Base-by-base conservation (phyloP, 176 grass and related monocot genomes). In the Saccharum officinarum region DNA sequence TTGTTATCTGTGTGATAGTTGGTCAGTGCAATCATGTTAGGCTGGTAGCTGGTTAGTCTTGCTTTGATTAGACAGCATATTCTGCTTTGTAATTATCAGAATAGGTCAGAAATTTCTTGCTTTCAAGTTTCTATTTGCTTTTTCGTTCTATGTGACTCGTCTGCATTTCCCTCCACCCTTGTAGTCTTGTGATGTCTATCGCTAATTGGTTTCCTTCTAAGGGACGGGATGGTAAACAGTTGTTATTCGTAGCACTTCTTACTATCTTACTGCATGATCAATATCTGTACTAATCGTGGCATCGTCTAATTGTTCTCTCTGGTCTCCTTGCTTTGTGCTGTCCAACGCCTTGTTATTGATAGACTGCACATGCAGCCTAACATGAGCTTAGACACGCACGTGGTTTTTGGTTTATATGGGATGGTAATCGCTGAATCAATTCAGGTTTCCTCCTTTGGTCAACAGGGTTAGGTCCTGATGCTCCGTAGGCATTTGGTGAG, bases 111-210 rank as follows among this genome's bases (percentile, higher is more conserved):
- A 66, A 9, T 62, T 69, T 80, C 59, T 84, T 47, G 2, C 31
- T 80, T 63, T 90, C 80, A 87, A 74, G 30, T 80, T 90, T 80
- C 59, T 68, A 74, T 83, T 86, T 78, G 37, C 5, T 13, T 8
- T 22, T 65, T 71, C 71, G 2, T 41, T 65, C 18, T 74, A 8
- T 63, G 9, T 8, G 6, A 60, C 22, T 39, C 3, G 75, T 57
- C 37, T 6, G 7, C 31, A 55, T 71, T 77, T 25, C 33, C 57
- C 22, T 55, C 26, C 14, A 54, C 54, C 16, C 8, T 15, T 75
- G 22, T 44, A 46, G 57, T 15, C 76, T 38, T 64, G 28, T 47
- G 73, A 64, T 78, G 64, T 16, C 47, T 76, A 47, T 38, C 37
- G 26, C 4, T 67, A 67, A 25, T 78, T 10, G 22, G 39, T 20